Evolutionary conservation across 805 yeast species (phyloP).

Genomic region (Cyberlindnera mississippiensis): DNA sequence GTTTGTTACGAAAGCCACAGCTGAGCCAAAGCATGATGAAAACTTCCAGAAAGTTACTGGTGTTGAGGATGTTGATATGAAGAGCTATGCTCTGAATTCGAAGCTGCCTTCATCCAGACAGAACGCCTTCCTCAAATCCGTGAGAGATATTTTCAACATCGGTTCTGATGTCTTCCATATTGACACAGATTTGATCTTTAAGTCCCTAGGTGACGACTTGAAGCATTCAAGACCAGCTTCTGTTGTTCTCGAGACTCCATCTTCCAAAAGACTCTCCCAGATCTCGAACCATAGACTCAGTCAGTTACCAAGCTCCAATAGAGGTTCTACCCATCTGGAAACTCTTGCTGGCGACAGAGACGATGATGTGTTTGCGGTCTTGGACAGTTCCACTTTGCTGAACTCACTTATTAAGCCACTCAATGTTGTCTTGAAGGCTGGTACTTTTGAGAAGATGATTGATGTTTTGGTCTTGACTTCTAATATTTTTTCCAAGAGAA

Average conservation of each 20-base stretch:
- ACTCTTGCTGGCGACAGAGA: constrained; percentile 13
- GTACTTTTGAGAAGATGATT: constrained; percentile 68
- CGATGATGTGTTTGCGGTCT: constrained; percentile 31
- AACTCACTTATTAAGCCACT: constrained; percentile 28
- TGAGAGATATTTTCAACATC: constrained; percentile 61
- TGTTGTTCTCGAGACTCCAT: constrained; percentile 43
- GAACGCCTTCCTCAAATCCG: constrained; percentile 48
- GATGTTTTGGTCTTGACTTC: constrained; percentile 77
- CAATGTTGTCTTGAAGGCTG: constrained; percentile 57
- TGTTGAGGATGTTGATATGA: constrained; percentile 40
- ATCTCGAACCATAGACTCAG: constrained; percentile 30
- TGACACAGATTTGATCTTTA: constrained; percentile 54
- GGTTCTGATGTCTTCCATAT: constrained; percentile 56
- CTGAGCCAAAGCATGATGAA: not conserved
- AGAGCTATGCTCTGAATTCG: constrained; percentile 22
- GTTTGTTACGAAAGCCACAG: constrained; percentile 18
- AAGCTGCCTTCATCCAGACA: constrained; percentile 32
- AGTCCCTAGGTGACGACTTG: constrained; percentile 38
- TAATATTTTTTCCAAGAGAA: constrained; percentile 47
- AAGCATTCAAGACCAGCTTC: constrained; percentile 41
- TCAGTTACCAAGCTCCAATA: constrained; percentile 10
- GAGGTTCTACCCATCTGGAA: constrained; percentile 9
- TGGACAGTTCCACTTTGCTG: constrained; percentile 26
- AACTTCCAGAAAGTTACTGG: constrained; percentile 39
- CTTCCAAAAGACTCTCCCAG: constrained; percentile 37